A percentile compares a stretch with the other conserved stretches of the same genome.
phyloP scores from a whole-genome alignment of 257 asterid species.

The Primulina tabacum region DNA sequence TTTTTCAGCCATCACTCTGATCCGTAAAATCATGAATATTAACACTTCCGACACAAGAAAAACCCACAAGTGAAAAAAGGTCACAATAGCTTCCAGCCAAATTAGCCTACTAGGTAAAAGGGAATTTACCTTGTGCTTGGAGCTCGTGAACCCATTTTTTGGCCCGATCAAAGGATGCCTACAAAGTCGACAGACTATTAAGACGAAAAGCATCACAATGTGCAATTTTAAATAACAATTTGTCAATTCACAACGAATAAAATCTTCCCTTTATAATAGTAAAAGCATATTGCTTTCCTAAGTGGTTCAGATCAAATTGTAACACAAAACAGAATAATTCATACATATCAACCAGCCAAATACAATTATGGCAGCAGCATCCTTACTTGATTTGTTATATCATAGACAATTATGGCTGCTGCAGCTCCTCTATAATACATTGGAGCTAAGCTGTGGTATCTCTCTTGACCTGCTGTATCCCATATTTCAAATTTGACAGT shows the following conservation, averaged over 20 bases:
- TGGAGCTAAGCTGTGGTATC: slow-evolving; percentile 91
- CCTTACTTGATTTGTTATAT: slow-evolving; percentile 69
- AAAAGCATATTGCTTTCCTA: not conserved
- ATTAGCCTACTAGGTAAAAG: slow-evolving; percentile 9
- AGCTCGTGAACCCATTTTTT: slow-evolving; percentile 92
- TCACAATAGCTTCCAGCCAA: slow-evolving; percentile 10
- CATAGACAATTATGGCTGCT: slow-evolving; percentile 77
- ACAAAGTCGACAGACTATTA: slow-evolving; percentile 18
- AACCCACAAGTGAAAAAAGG: not conserved
- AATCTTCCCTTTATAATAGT: not conserved
- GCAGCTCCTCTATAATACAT: slow-evolving; percentile 95
- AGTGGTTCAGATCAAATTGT: not conserved
- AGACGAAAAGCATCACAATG: slow-evolving; percentile 12
- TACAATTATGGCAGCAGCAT: not conserved
- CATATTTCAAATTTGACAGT: slow-evolving; percentile 86
- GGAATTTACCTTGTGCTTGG: slow-evolving; percentile 70
- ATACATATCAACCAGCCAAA: not conserved
- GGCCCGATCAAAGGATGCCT: slow-evolving; percentile 84
- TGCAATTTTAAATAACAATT: slow-evolving; percentile 5
- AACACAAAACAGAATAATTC: not conserved
- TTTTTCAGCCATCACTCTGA: not conserved
- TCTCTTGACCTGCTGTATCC: slow-evolving; percentile 95
- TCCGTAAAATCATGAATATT: not conserved
- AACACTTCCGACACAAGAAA: not conserved
- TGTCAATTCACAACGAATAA: not conserved